A percentile compares a stretch with the other conserved stretches of the same genome.
Evolutionary conservation across 495 filamentous ascomycete species (phyloP).

Genomic region (Hypoxylon fuscum): DNA sequence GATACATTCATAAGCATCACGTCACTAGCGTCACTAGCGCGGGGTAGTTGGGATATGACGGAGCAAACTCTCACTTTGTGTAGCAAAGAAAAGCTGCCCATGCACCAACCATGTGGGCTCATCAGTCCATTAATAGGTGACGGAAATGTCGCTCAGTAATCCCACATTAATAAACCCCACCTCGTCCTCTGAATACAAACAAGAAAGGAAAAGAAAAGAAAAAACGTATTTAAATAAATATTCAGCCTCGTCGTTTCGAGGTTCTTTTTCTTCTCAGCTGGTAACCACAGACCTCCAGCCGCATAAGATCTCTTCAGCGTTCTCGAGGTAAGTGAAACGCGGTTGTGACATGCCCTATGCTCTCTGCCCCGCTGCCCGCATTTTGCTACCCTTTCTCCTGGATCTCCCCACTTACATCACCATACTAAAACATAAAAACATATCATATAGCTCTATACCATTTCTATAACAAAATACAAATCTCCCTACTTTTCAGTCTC

Average conservation of each 20-base stretch:
- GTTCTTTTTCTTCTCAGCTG: not conserved
- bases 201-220: not conserved
- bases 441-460: no score
- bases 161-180: conserved; percentile 10
- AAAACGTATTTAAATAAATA: conserved; percentile 9
- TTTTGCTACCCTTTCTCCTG: not conserved
- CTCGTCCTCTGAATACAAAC: not conserved
- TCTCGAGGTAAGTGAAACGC: conserved; percentile 32
- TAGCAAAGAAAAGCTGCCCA: not conserved
- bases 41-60: conserved; percentile 28
- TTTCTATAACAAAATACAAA: no score
- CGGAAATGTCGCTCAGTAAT: conserved; percentile 35
- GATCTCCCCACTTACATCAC: no score
- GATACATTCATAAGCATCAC: conserved; percentile 34
- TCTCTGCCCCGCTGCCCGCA: conserved; percentile 13
- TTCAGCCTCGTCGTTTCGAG: conserved; percentile 9
- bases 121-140: no score
- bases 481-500: no score
- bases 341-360: conserved; percentile 22
- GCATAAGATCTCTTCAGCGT: conserved; percentile 7
- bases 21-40: conserved; percentile 34
- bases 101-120: no score
- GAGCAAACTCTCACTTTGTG: not conserved
- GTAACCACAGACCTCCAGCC: no score
- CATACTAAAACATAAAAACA: no score